A percentile compares a stretch with the other conserved stretches of the same genome.
phyloP scores from a whole-genome alignment of 148 eudicot genomes.

The Silene conica region DNA sequence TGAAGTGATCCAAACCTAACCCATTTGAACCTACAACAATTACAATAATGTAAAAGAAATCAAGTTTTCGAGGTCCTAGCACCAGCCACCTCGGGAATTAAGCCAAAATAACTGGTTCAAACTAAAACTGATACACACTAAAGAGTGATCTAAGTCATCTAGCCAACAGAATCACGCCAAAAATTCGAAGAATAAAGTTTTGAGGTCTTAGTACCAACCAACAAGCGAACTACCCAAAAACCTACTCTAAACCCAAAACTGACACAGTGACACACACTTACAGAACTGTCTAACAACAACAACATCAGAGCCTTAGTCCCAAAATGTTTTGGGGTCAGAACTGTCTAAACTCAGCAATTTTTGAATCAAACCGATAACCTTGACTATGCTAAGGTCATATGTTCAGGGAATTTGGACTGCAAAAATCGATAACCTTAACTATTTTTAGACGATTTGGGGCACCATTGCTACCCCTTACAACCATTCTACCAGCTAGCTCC shows the following conservation, averaged over 20 bases:
- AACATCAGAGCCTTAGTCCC: no score
- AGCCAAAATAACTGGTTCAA: neutral
- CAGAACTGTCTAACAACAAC: conserved; percentile 6
- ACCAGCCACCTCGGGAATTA: neutral
- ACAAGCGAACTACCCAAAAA: neutral
- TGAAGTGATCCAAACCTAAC: conserved; percentile 8
- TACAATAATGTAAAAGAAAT: neutral
- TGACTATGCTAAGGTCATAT: no score
- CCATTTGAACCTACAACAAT: neutral
- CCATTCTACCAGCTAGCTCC: no score
- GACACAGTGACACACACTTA: conserved; percentile 8
- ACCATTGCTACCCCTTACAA: no score
- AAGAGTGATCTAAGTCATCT: neutral
- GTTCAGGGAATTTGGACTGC: no score
- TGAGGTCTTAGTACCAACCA: neutral
- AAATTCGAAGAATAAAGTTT: no score
- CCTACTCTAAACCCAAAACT: neutral
- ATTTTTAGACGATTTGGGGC: no score
- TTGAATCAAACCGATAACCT: neutral
- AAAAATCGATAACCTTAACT: no score
- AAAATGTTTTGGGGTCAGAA: no score
- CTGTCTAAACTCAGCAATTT: conserved; percentile 26
- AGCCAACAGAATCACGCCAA: neutral
- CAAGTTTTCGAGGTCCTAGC: neutral
- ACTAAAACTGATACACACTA: neutral